A percentile compares a stretch with the other conserved stretches of the same genome.
phyloP scores from a whole-genome alignment of 176 grass and related monocot genomes.

The Tuctoria greenei region DNA sequence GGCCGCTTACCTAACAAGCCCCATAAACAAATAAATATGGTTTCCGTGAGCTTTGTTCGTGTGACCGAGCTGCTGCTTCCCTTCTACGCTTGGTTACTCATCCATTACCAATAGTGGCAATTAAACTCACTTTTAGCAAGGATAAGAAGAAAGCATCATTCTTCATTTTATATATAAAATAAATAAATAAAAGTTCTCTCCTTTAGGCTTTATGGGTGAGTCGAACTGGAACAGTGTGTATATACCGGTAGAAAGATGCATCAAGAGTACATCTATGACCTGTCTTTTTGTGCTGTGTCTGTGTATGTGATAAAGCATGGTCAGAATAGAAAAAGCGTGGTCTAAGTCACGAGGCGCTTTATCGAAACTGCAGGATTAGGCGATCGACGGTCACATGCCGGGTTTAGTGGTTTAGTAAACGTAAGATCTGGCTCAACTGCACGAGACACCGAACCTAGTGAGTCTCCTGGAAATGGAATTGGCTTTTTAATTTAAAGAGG shows the following conservation, averaged over 20 bases:
- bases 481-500: neutral
- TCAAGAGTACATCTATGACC: neutral
- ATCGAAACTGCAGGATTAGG: constrained; percentile 30
- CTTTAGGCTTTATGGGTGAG: neutral
- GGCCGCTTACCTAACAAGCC: constrained; percentile 44
- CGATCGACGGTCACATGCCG: constrained; percentile 38
- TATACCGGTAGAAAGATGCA: neutral
- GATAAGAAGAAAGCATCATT: constrained; percentile 13
- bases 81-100: constrained; percentile 5
- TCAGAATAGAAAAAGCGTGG: constrained; percentile 36
- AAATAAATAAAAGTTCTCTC: too few species aligned
- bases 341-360: constrained; percentile 41
- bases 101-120: constrained; percentile 38
- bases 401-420: constrained; percentile 31
- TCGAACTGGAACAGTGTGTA: neutral
- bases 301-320: constrained; percentile 23
- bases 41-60: constrained; percentile 2
- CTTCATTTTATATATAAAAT: neutral
- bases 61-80: constrained; percentile 4
- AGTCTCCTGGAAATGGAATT: neutral
- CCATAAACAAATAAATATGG: constrained; percentile 27
- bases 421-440: constrained; percentile 32
- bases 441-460: constrained; percentile 19
- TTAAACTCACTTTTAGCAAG: neutral
- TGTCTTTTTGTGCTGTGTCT: neutral